These are phyloP conservation scores for Aspergillus nanangensis DNA, from an alignment of 495 filamentous ascomycete species.

Conservation along the genomic window DNA sequence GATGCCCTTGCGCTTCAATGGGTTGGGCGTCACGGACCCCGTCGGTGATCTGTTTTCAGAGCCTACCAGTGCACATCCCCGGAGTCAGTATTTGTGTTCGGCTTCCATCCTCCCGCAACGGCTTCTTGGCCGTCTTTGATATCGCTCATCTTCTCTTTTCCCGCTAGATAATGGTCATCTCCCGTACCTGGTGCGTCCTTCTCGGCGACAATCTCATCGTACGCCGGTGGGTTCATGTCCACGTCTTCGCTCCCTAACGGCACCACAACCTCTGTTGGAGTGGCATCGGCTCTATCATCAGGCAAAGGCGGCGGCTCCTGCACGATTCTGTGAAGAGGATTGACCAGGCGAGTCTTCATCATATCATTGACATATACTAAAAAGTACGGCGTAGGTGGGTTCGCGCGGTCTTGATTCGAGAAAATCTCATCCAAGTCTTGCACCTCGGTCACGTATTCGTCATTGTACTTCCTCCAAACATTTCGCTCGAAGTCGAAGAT, in stretches of 20 bases:
- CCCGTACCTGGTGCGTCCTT: slow-evolving; percentile 27
- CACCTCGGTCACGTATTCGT: slow-evolving; percentile 71
- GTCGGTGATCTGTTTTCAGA: slow-evolving; percentile 10
- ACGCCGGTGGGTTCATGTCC: slow-evolving; percentile 27
- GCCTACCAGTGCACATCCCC: slow-evolving; percentile 27
- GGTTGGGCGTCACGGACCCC: slow-evolving; percentile 16
- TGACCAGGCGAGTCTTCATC: slow-evolving; percentile 56
- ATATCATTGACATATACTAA: slow-evolving; percentile 75
- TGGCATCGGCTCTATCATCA: slow-evolving; percentile 15
- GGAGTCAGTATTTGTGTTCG: slow-evolving; percentile 17
- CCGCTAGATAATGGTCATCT: slow-evolving; percentile 7
- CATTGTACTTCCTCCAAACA: slow-evolving; percentile 93
- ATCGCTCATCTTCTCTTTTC: background rate
- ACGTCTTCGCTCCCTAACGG: slow-evolving; percentile 15
- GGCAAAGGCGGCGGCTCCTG: background rate
- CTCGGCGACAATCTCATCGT: slow-evolving; percentile 21
- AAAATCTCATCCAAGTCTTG: slow-evolving; percentile 61
- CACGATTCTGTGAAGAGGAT: slow-evolving; percentile 49
- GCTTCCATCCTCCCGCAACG: background rate
- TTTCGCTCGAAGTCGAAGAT: slow-evolving; percentile 80
- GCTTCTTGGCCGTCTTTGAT: background rate
- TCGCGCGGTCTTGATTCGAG: slow-evolving; percentile 51
- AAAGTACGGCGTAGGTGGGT: slow-evolving; percentile 77
- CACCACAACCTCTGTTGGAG: no score
- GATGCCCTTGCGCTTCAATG: slow-evolving; percentile 31